Conservation (phyloP, 2,329 filamentous ascomycete species). For the Penicillium concentricum region DNA sequence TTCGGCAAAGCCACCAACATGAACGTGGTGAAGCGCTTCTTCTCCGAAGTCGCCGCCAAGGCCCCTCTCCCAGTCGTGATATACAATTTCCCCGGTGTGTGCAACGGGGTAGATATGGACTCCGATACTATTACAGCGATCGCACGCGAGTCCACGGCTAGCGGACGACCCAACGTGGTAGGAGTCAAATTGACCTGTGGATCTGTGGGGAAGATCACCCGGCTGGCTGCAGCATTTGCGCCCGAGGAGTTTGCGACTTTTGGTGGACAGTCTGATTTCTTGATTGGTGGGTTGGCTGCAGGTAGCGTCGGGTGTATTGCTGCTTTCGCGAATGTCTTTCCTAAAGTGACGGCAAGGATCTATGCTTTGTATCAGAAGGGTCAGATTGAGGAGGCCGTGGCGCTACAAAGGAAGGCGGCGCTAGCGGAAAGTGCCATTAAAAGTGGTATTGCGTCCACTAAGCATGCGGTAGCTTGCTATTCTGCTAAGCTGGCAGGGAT, state of each 20-base stretch:
- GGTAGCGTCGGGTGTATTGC: conserved; percentile 58
- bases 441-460: conserved; percentile 63
- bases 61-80: conserved; percentile 59
- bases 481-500: conserved; percentile 61
- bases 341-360: conserved; percentile 56
- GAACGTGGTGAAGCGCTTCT: conserved; percentile 60
- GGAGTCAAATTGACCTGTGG: conserved; percentile 67
- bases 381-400: conserved; percentile 57
- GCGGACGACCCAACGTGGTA: conserved; percentile 52
- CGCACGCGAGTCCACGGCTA: conserved; percentile 44
- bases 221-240: conserved; percentile 53
- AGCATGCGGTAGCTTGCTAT: conserved; percentile 63
- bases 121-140: conserved; percentile 60
- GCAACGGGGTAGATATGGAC: conserved; percentile 67
- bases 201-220: conserved; percentile 60
- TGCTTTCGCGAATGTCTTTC: conserved; percentile 58
- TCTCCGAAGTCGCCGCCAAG: conserved; percentile 54
- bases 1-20: conserved; percentile 63
- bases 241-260: conserved; percentile 63
- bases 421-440: conserved; percentile 66
- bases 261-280: conserved; percentile 71
- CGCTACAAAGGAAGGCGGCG: conserved; percentile 60
- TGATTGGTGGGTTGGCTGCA: conserved; percentile 56
- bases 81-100: conserved; percentile 69
- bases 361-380: conserved; percentile 61